Percentiles rank a stretch among this genome's conserved stretches.
Conservation (phyloP, 306 rosid species). For the Nissolia schottii region DNA sequence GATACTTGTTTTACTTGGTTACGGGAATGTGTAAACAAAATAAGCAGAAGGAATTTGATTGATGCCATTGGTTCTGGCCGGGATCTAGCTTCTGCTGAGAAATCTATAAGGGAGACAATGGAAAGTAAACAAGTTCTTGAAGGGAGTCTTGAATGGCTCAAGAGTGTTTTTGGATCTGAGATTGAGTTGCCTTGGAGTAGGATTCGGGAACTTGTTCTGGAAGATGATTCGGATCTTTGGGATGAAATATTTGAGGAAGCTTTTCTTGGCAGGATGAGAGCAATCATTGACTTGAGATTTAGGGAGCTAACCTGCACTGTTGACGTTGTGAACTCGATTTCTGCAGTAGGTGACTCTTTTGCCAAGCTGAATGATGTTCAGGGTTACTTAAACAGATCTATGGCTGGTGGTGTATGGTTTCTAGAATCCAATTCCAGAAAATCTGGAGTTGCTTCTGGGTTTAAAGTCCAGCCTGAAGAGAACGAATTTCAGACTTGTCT, state of each 20-base stretch:
- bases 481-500: constrained; percentile 61
- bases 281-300: constrained; percentile 56
- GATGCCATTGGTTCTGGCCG: constrained; percentile 68
- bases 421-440: constrained; percentile 59
- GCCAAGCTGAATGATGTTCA: constrained; percentile 41
- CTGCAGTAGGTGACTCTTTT: constrained; percentile 31
- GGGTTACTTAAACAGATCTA: constrained; percentile 50
- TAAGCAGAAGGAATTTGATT: constrained; percentile 67
- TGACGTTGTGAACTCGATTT: constrained; percentile 49
- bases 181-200: constrained; percentile 96
- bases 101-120: constrained; percentile 81
- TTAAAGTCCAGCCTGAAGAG: constrained; percentile 57
- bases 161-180: constrained; percentile 89
- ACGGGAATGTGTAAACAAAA: constrained; percentile 64
- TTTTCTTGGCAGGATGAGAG: constrained; percentile 75
- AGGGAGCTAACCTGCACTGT: constrained; percentile 47
- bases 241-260: constrained; percentile 86
- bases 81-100: constrained; percentile 87
- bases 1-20: constrained; percentile 71
- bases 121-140: constrained; percentile 84
- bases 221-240: constrained; percentile 90
- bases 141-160: constrained; percentile 94
- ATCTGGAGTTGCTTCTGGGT: constrained; percentile 44
- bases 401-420: constrained; percentile 91
- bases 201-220: constrained; percentile 86